phyloP scores from a whole-genome alignment of 495 filamentous ascomycete genomes.

The Daldinia childiae region DNA sequence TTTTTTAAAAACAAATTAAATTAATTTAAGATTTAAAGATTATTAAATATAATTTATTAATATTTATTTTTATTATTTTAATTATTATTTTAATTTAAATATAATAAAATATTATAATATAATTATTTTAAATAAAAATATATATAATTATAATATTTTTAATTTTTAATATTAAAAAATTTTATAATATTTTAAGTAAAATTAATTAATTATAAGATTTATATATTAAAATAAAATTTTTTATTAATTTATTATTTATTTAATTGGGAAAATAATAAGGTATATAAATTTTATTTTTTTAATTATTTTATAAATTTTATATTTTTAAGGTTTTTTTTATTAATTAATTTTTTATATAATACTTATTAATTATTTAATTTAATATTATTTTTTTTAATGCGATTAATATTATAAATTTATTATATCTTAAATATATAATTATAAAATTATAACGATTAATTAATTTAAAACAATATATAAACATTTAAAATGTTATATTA shows the following conservation, averaged over 20 bases:
- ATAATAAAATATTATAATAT: too few species aligned
- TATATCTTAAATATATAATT: background rate
- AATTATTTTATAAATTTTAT: background rate
- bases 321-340: background rate
- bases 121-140: too few species aligned
- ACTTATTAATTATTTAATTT: background rate
- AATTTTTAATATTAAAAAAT: background rate
- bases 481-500: background rate
- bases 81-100: too few species aligned
- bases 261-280: background rate
- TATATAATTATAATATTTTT: too few species aligned
- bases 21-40: too few species aligned
- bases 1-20: background rate
- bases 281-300: background rate
- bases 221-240: background rate
- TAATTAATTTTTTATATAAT: background rate
- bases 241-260: background rate
- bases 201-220: background rate
- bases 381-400: background rate
- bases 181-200: background rate
- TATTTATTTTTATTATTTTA: too few species aligned
- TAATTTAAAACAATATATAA: background rate
- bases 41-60: too few species aligned
- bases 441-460: background rate
- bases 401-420: background rate